Evolutionary conservation across 1,284 basidiomycete species (phyloP), one percentile per base, ranked within the genome.

Genomic region (Ustilago nuda): DNA sequence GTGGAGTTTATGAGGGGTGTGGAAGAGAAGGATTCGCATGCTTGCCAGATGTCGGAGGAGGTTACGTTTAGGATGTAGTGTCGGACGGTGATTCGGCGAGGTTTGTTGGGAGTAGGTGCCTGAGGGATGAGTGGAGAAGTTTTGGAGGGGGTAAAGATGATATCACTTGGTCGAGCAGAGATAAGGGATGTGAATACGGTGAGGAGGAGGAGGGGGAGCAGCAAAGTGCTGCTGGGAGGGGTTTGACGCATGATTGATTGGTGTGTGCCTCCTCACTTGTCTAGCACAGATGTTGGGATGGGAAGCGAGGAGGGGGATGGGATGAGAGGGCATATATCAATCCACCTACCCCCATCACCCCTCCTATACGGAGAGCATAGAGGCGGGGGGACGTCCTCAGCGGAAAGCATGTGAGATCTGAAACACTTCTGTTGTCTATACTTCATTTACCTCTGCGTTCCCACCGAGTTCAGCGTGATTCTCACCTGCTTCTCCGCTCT

Each of bases 1-100:
- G 79, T 67, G 2, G 66, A 63, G 63, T 84, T 83, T 63, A 75
- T 51, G 19, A 78, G 13, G 7, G 61, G n/a, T 0, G 68, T 58
- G 3, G 56, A 39, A 5, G 50, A 46, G 56, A 71, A 71, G 8
- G 68, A 65, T 8, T 59, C 57, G 36, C 68, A 67, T 33, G 43
- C 13, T 30, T 62, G 63, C 30, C 23, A 72, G 33, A 72, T 43
- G 33, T 48, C 57, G 41, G 52, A 2, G 41, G 56, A 30, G 23
- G 64, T 63, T 35, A 72, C 13, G 65, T 60, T 61, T 53, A 72
- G 56, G 0, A 61, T 66, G 61, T 72, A 66, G 70, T 72, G 70
- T 12, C 70, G 64, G 30, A 72, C 57, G 17, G 45, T 63, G 35
- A 72, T 36, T 33, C 8, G 9, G 35, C 54, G 57, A 9, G 4